Conservation (phyloP, 1,139 yeast species). For the Geotrichum klebahnii region DNA sequence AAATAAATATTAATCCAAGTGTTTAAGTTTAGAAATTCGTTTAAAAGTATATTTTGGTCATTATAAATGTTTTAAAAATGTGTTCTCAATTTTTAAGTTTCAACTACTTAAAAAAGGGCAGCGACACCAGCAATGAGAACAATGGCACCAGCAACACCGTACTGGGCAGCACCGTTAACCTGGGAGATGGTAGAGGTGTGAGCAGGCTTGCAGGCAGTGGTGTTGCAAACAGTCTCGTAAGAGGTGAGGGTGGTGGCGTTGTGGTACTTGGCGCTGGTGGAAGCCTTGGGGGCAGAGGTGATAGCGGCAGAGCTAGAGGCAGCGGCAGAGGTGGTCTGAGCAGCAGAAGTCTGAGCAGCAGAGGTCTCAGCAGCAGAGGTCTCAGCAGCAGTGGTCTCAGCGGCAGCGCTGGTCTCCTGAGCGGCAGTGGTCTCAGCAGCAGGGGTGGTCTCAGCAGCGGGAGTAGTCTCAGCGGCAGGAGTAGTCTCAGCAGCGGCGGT, state of each 20-base stretch:
- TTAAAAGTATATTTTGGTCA: too few relatives aligned
- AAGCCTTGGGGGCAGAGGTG: slow-evolving; percentile 4
- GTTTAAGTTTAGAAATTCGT: too few relatives aligned
- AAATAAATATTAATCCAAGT: too few relatives aligned
- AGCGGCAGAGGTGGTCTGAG: neutral
- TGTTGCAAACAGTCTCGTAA: slow-evolving; percentile 9
- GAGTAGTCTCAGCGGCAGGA: neutral
- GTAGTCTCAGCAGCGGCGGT: neutral
- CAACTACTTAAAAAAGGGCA: slow-evolving; percentile 23
- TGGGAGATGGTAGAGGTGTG: slow-evolving; percentile 7
- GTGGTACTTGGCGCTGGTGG: slow-evolving; percentile 16
- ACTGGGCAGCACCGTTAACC: slow-evolving; percentile 14
- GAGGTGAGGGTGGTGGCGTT: slow-evolving; percentile 17
- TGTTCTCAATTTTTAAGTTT: too few relatives aligned
- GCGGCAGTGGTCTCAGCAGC: neutral
- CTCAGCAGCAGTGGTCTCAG: neutral
- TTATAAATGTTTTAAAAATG: too few relatives aligned
- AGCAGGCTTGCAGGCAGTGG: neutral
- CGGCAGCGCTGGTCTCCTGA: neutral
- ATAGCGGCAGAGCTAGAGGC: slow-evolving; percentile 2
- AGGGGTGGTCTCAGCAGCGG: slow-evolving; percentile 1
- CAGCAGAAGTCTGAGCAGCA: slow-evolving; percentile 1
- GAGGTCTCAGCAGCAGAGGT: neutral
- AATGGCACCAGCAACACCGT: slow-evolving; percentile 12
- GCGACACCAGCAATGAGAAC: slow-evolving; percentile 22